Evolutionary conservation across 768 basidiomycete species (phyloP).

Genomic region (Aureoboletus auriporus): DNA sequence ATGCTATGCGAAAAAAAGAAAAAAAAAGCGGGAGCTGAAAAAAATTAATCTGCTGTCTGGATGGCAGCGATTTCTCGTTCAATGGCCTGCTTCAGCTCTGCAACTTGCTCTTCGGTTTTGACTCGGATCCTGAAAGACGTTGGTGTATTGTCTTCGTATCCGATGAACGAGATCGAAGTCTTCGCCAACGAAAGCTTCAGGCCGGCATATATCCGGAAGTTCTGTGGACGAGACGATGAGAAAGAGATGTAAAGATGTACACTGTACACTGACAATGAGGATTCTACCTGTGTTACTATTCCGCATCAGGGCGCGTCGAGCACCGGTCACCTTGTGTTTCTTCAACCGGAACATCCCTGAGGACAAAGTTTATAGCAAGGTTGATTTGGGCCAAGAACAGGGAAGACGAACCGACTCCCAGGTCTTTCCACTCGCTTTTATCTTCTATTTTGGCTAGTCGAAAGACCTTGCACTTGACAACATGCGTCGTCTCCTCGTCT

Average conservation of each 20-base stretch:
- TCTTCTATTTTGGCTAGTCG: conserved; percentile 51
- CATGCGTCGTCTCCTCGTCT: conserved; percentile 64
- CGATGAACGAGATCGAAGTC: conserved; percentile 60
- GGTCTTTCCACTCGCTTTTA: conserved; percentile 53
- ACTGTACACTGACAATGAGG: conserved; percentile 52
- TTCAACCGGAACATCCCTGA: conserved; percentile 69
- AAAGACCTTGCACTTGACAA: conserved; percentile 58
- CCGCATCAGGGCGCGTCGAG: conserved; percentile 62
- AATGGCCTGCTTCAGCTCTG: conserved; percentile 51
- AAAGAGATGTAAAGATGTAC: background rate
- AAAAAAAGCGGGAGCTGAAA: background rate
- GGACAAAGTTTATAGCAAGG: background rate
- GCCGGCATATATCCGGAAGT: conserved; percentile 63
- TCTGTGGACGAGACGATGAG: conserved; percentile 40
- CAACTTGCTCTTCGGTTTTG: conserved; percentile 55
- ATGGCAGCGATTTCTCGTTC: conserved; percentile 59
- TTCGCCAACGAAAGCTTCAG: conserved; percentile 51
- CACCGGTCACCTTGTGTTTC: conserved; percentile 59
- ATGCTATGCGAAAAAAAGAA: conserved; percentile 15
- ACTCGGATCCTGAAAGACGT: conserved; percentile 61
- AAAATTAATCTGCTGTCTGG: conserved; percentile 19
- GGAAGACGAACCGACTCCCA: conserved; percentile 57
- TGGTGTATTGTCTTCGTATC: conserved; percentile 56
- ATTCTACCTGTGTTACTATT: conserved; percentile 76
- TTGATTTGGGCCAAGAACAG: background rate